phyloP scores from a whole-genome alignment of 2,329 filamentous ascomycete species.

The Diplodia seriata region DNA sequence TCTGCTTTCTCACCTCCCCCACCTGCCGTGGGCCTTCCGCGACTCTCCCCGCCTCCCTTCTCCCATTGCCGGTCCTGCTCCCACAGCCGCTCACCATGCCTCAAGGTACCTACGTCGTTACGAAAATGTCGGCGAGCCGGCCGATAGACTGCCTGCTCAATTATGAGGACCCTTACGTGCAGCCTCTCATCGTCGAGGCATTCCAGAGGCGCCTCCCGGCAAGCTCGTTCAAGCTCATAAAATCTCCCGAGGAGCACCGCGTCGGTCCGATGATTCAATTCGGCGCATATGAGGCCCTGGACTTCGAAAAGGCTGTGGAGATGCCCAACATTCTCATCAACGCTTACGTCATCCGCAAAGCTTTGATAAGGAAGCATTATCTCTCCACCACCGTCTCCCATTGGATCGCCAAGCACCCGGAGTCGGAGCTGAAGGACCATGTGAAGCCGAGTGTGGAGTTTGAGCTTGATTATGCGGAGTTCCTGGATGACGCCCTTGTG shows the following conservation, averaged over 20 bases:
- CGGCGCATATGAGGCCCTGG: constrained; percentile 82
- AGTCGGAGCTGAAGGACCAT: constrained; percentile 70
- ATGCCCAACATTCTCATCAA: constrained; percentile 75
- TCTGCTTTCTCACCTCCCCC: neutral
- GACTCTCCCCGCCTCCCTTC: neutral
- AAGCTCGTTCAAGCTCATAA: constrained; percentile 62
- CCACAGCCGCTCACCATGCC: constrained; percentile 12
- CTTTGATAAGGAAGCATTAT: constrained; percentile 95
- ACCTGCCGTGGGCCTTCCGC: neutral
- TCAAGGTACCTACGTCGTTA: constrained; percentile 19
- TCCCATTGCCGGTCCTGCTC: neutral
- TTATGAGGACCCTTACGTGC: constrained; percentile 89
- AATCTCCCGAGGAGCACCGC: constrained; percentile 54
- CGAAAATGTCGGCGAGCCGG: constrained; percentile 17
- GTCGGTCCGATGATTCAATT: constrained; percentile 74
- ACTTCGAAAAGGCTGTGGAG: constrained; percentile 76
- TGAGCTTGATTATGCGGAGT: constrained; percentile 96
- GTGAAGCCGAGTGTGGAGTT: constrained; percentile 84
- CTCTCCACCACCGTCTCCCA: constrained; percentile 81
- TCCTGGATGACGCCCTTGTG: constrained; percentile 88
- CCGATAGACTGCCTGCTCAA: constrained; percentile 73
- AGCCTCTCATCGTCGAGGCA: constrained; percentile 81
- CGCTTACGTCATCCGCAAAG: constrained; percentile 94
- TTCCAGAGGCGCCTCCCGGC: constrained; percentile 67
- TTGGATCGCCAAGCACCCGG: constrained; percentile 85